Evolutionary conservation across 306 rosid species (phyloP).

Genomic region (Dalbergia cochinchinensis): DNA sequence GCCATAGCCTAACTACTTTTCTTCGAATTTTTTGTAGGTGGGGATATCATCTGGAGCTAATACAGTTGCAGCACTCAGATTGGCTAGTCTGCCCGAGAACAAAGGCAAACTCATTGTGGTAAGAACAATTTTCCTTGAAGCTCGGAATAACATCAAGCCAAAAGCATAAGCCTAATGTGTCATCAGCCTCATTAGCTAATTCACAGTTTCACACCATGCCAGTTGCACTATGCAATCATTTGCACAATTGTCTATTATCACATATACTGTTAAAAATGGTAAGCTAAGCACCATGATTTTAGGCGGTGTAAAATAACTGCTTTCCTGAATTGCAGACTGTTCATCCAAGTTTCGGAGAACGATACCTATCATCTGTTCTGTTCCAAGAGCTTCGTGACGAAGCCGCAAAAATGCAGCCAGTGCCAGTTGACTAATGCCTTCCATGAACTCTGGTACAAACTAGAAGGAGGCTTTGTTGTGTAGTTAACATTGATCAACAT

Average conservation of each 20-base stretch:
- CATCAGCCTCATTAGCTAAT: conserved; percentile 2
- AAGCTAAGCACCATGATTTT: conserved; percentile 9
- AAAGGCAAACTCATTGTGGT: conserved; percentile 98
- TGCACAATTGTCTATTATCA: conserved; percentile 3
- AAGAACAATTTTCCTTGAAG: conserved; percentile 42
- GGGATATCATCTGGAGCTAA: conserved; percentile 98
- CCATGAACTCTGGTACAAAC: neutral
- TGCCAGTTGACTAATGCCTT: conserved; percentile 70
- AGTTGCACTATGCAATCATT: conserved; percentile 25
- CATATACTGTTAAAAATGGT: neutral
- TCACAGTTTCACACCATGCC: neutral
- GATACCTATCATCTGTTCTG: conserved; percentile 91
- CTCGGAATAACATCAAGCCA: neutral
- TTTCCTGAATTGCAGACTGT: conserved; percentile 70
- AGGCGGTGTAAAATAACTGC: conserved; percentile 17
- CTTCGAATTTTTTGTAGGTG: conserved; percentile 62
- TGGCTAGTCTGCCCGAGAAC: conserved; percentile 88
- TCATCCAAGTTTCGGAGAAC: conserved; percentile 96
- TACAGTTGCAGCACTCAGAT: conserved; percentile 84
- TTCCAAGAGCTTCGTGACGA: conserved; percentile 84
- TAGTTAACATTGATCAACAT: conserved; percentile 42
- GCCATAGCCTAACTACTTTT: neutral
- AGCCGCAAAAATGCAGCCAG: conserved; percentile 98
- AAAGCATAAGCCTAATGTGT: conserved; percentile 1
- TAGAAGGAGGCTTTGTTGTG: conserved; percentile 22